Evolutionary conservation across 2,329 filamentous ascomycete species (phyloP).

Genomic region (Thelonectria rubi): DNA sequence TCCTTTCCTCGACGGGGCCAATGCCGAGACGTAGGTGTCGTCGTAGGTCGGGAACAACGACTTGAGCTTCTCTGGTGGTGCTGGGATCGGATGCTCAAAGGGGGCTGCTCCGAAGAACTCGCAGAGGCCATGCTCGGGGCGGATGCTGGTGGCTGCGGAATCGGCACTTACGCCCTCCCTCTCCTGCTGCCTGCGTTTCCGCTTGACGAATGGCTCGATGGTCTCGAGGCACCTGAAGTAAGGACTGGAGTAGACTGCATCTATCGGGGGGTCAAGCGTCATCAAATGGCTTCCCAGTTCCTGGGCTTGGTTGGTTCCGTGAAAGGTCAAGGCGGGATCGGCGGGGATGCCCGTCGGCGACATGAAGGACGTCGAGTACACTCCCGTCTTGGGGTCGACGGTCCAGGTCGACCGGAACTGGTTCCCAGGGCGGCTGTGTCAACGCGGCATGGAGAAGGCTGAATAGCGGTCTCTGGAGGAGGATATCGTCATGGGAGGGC

Average conservation of each 20-base stretch:
- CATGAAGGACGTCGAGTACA: conserved; percentile 76
- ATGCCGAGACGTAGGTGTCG: conserved; percentile 65
- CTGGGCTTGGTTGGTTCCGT: conserved; percentile 84
- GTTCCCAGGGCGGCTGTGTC: conserved; percentile 27
- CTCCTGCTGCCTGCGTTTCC: conserved; percentile 45
- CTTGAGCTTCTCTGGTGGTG: conserved; percentile 68
- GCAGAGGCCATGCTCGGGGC: conserved; percentile 68
- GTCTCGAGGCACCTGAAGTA: conserved; percentile 92
- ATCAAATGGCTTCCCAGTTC: conserved; percentile 76
- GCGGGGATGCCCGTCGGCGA: conserved; percentile 89
- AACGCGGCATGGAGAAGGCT: conserved; percentile 20
- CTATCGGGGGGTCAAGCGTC: conserved; percentile 71
- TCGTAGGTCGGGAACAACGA: conserved; percentile 73
- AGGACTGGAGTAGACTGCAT: conserved; percentile 82
- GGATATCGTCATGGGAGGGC: neutral
- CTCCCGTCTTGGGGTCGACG: conserved; percentile 81
- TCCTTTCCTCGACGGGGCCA: conserved; percentile 74
- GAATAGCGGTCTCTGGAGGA: neutral
- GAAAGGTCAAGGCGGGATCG: conserved; percentile 86
- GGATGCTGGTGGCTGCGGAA: conserved; percentile 52
- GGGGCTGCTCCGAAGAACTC: conserved; percentile 93
- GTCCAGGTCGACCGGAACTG: conserved; percentile 93
- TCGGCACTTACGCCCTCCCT: conserved; percentile 18
- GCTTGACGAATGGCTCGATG: conserved; percentile 72
- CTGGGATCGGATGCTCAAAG: conserved; percentile 86